Percentiles rank a stretch among this genome's conserved stretches.
Evolutionary conservation across 352 stramenopile species (phyloP).

Genomic region (Globisporangium spiculum): DNA sequence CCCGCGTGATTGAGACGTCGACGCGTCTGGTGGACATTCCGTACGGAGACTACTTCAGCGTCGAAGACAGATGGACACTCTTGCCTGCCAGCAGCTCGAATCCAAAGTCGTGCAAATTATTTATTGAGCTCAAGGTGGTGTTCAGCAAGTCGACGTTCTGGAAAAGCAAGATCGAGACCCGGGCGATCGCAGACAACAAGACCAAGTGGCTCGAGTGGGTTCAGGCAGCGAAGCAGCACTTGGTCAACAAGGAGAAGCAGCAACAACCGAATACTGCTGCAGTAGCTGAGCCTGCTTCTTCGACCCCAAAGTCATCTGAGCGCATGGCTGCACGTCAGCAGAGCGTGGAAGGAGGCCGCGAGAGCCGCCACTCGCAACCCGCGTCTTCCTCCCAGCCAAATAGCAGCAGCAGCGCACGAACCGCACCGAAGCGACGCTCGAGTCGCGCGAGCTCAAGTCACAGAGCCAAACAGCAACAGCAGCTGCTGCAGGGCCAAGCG

Average conservation of each 20-base stretch:
- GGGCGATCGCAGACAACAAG: conserved; percentile 72
- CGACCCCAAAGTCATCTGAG: conserved; percentile 3
- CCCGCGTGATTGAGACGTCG: conserved; percentile 67
- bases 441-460: conserved; percentile 14
- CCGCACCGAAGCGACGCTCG: conserved; percentile 11
- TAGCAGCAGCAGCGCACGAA: background rate
- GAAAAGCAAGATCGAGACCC: conserved; percentile 75
- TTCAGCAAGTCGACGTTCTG: conserved; percentile 86
- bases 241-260: conserved; percentile 15
- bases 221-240: conserved; percentile 52
- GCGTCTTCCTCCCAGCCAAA: background rate
- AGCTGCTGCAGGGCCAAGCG: background rate
- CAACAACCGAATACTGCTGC: background rate
- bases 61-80: conserved; percentile 81
- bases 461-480: background rate
- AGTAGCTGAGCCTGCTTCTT: background rate
- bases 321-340: background rate
- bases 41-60: conserved; percentile 86
- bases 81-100: conserved; percentile 40
- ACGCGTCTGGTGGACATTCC: conserved; percentile 81
- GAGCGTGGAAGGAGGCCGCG: background rate
- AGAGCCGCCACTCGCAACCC: background rate
- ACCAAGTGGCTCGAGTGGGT: conserved; percentile 73
- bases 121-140: conserved; percentile 79
- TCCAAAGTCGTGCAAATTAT: conserved; percentile 49